These are phyloP conservation scores for Ganoderma sp. DNA, from an alignment of 1,284 basidiomycete genomes.

Conservation along the genomic window DNA sequence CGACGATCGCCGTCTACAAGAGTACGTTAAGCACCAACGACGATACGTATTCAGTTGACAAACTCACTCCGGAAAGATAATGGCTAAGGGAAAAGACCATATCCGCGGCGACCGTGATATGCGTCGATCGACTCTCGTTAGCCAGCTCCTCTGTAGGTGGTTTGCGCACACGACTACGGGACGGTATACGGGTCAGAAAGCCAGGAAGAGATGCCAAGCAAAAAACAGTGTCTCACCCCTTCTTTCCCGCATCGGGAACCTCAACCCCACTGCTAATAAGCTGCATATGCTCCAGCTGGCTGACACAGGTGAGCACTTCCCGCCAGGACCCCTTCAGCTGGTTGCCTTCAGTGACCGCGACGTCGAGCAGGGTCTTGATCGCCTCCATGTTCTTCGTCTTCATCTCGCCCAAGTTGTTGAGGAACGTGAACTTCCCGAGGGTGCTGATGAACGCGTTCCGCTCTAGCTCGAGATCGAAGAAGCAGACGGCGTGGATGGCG, in stretches of 20 bases:
- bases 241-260: constrained; percentile 76
- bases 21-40: constrained; percentile 19
- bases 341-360: constrained; percentile 93
- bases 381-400: constrained; percentile 98
- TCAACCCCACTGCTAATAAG: constrained; percentile 89
- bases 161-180: constrained; percentile 62
- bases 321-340: constrained; percentile 95
- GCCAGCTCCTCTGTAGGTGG: constrained; percentile 92
- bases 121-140: constrained; percentile 95
- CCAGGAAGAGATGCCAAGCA: neutral
- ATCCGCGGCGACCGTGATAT: constrained; percentile 98
- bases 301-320: constrained; percentile 94
- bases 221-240: constrained; percentile 61
- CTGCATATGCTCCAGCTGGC: constrained; percentile 97
- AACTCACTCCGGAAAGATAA: constrained; percentile 87
- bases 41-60: constrained; percentile 10
- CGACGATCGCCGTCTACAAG: constrained; percentile 90
- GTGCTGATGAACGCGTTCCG: constrained; percentile 98
- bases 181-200: neutral
- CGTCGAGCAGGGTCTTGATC: constrained; percentile 91
- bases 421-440: constrained; percentile 94
- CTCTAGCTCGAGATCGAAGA: constrained; percentile 94
- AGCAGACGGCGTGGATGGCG: constrained; percentile 91
- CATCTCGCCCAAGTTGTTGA: constrained; percentile 97
- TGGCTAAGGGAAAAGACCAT: constrained; percentile 99